Evolutionary conservation across 768 basidiomycete species (phyloP).

Genomic region (Boletellus sp.): DNA sequence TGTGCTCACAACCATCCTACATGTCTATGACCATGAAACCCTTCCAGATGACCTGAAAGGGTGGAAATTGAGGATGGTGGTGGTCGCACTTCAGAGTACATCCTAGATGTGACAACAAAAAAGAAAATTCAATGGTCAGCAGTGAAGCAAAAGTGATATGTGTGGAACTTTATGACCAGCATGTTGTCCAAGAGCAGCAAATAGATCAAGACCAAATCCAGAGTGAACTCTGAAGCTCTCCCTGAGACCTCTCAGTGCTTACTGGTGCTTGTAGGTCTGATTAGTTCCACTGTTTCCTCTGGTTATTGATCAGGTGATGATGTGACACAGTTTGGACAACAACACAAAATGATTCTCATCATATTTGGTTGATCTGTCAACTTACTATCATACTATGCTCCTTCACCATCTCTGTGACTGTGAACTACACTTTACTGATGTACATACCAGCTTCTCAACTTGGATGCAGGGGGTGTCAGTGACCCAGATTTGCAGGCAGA

Average conservation of each 20-base stretch:
- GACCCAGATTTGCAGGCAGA: neutral
- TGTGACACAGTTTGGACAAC: conserved; percentile 10
- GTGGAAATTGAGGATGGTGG: too few species aligned
- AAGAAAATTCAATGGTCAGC: too few species aligned
- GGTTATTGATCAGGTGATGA: neutral
- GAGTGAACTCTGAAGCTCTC: neutral
- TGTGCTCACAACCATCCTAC: too few species aligned
- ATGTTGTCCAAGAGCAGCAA: neutral
- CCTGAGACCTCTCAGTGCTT: conserved; percentile 1
- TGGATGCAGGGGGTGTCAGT: neutral
- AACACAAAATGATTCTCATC: neutral
- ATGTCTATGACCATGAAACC: too few species aligned
- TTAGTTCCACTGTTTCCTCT: too few species aligned
- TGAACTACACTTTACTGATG: neutral
- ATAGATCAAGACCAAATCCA: neutral
- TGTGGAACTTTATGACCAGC: neutral
- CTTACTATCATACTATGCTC: conserved; percentile 1
- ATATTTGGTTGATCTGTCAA: conserved; percentile 7
- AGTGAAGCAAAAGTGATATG: too few species aligned
- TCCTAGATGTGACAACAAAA: too few species aligned
- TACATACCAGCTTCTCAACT: neutral
- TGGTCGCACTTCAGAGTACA: too few species aligned
- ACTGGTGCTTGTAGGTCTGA: neutral
- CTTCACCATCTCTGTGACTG: conserved; percentile 7
- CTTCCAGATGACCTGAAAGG: too few species aligned